Evolutionary conservation across 441 rosid species (phyloP).

Genomic region (Pelargonium australe): DNA sequence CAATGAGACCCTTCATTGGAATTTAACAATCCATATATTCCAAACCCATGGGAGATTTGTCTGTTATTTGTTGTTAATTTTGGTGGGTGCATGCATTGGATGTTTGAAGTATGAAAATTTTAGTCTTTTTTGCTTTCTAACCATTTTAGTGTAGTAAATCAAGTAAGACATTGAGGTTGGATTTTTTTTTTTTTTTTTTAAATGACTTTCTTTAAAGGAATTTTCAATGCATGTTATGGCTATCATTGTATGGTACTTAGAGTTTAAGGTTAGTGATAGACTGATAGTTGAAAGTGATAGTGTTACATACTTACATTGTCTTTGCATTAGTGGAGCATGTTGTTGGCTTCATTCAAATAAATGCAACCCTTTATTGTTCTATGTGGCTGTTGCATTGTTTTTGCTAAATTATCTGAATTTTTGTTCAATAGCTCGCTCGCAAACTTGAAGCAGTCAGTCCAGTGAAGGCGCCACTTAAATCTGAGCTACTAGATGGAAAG

Average conservation of each 20-base stretch:
- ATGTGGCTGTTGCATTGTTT: not conserved
- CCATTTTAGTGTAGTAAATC: no score
- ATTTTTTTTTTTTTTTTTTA: not conserved
- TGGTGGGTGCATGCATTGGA: no score
- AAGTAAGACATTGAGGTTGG: no score
- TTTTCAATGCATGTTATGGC: not conserved
- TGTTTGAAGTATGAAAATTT: no score
- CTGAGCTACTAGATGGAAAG: constrained; percentile 66
- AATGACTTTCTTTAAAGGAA: not conserved
- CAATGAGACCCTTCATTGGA: no score
- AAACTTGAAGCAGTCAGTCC: constrained; percentile 76
- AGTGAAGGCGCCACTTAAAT: constrained; percentile 72
- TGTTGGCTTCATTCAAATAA: not conserved
- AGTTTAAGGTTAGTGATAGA: not conserved
- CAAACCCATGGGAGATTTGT: no score
- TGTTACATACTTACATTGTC: not conserved
- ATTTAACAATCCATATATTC: no score
- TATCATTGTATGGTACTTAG: not conserved
- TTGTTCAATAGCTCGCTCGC: constrained; percentile 46
- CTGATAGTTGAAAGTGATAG: not conserved
- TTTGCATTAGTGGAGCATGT: not conserved
- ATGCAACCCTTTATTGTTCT: not conserved
- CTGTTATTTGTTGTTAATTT: no score
- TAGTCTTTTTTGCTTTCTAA: no score
- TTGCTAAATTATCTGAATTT: not conserved